A percentile compares a stretch with the other conserved stretches of the same genome.
phyloP scores from a whole-genome alignment of 2,329 filamentous ascomycete species.

The Sporothrix schenckii region DNA sequence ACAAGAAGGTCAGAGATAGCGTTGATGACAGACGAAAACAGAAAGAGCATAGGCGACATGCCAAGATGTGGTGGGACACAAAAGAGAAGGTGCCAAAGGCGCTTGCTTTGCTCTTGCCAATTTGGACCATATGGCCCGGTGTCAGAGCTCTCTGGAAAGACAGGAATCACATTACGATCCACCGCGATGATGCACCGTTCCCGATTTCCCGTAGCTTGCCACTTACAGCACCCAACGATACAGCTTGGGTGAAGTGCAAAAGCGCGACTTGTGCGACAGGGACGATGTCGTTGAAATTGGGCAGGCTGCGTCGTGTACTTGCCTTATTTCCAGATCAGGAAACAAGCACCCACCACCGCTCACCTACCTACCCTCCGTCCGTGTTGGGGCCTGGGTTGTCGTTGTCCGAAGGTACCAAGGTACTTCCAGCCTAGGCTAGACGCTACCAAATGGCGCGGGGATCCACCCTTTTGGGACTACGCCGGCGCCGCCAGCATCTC shows the following conservation, averaged over 20 bases:
- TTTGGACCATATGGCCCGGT: constrained; percentile 4
- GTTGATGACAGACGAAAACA: neutral
- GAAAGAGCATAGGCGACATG: neutral
- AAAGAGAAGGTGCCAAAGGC: constrained; percentile 23
- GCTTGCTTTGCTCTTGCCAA: constrained; percentile 9
- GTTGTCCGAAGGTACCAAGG: constrained; percentile 1
- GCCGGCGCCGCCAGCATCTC: neutral
- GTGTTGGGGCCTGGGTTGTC: neutral
- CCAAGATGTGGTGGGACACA: constrained; percentile 19
- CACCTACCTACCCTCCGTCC: neutral
- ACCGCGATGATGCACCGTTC: constrained; percentile 11
- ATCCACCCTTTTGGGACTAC: constrained; percentile 11
- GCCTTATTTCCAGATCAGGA: constrained; percentile 25
- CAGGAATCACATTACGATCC: constrained; percentile 16
- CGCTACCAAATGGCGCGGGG: neutral
- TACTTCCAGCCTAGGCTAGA: neutral
- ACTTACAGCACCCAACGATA: constrained; percentile 23
- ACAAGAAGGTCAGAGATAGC: neutral
- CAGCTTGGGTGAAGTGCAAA: neutral
- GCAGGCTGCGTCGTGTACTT: constrained; percentile 10
- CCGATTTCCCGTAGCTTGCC: neutral
- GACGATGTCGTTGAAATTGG: neutral
- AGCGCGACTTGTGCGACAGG: neutral
- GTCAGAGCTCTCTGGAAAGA: neutral
- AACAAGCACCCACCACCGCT: neutral